These are phyloP conservation scores for Didymella segeticola DNA, from an alignment of 2,329 filamentous ascomycete genomes.

Conservation along the genomic window DNA sequence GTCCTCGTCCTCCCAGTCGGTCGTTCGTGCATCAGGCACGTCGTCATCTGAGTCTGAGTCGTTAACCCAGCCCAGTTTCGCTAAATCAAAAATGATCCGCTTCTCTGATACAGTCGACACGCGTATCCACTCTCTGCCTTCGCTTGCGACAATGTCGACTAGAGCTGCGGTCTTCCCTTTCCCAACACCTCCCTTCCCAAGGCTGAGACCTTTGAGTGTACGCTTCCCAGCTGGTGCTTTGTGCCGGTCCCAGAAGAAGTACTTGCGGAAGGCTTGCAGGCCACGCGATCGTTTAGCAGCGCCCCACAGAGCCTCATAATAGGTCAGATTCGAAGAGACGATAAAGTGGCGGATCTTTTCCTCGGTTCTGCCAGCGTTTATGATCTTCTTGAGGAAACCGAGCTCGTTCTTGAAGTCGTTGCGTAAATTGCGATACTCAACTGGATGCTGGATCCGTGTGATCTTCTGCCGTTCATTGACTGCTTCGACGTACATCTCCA, in stretches of 20 bases:
- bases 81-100: conserved; percentile 70
- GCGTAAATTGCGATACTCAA: conserved; percentile 42
- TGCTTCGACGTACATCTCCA: conserved; percentile 50
- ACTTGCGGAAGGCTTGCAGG: conserved; percentile 60
- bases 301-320: conserved; percentile 69
- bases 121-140: conserved; percentile 72
- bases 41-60: conserved; percentile 55
- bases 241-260: conserved; percentile 43
- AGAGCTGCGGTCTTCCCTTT: conserved; percentile 59
- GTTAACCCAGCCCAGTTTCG: conserved; percentile 68
- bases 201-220: conserved; percentile 33
- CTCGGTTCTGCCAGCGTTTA: conserved; percentile 31
- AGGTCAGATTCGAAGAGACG: conserved; percentile 70
- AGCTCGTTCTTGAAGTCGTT: conserved; percentile 48
- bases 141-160: conserved; percentile 69
- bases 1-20: conserved; percentile 55
- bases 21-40: conserved; percentile 26
- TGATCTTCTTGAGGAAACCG: conserved; percentile 40
- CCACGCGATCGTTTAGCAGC: conserved; percentile 65
- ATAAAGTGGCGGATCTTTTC: conserved; percentile 59
- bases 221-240: conserved; percentile 26
- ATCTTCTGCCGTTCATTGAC: conserved; percentile 41
- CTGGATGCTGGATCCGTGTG: conserved; percentile 45
- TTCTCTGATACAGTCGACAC: conserved; percentile 70
- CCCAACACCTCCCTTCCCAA: conserved; percentile 44